phyloP scores from a whole-genome alignment of 768 basidiomycete genomes.

The Pisolithus marmoratus region DNA sequence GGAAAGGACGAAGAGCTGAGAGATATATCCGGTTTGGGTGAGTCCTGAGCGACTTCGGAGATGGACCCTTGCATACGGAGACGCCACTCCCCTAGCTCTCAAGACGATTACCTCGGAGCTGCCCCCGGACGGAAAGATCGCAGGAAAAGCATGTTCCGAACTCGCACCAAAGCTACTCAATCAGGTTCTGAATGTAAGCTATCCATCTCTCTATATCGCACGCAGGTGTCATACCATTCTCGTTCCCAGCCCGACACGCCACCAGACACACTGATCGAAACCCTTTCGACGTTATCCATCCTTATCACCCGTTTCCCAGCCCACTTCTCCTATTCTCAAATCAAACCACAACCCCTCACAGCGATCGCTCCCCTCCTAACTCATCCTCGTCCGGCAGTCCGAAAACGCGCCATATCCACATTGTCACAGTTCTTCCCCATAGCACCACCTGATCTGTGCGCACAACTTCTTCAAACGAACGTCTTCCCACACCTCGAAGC shows the following conservation, averaged over 20 bases:
- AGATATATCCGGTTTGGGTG: slow-evolving; percentile 92
- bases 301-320: slow-evolving; percentile 80
- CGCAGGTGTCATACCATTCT: background rate
- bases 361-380: slow-evolving; percentile 67
- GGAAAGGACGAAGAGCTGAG: slow-evolving; percentile 89
- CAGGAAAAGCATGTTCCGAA: slow-evolving; percentile 73
- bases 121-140: slow-evolving; percentile 75
- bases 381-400: slow-evolving; percentile 78
- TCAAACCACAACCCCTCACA: slow-evolving; percentile 54
- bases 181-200: slow-evolving; percentile 68
- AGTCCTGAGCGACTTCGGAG: background rate
- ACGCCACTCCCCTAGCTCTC: slow-evolving; percentile 51
- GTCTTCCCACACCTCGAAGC: slow-evolving; percentile 55
- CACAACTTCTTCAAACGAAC: slow-evolving; percentile 50
- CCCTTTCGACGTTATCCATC: slow-evolving; percentile 80
- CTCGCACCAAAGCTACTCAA: slow-evolving; percentile 77
- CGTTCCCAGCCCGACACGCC: slow-evolving; percentile 52
- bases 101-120: slow-evolving; percentile 94
- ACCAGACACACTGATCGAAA: slow-evolving; percentile 79
- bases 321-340: slow-evolving; percentile 48
- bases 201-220: background rate
- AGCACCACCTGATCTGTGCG: slow-evolving; percentile 57
- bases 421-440: slow-evolving; percentile 79
- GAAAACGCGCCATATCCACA: slow-evolving; percentile 88
- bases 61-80: background rate